Percentiles rank a stretch among this genome's conserved stretches.
These are phyloP conservation scores for Pulveroboletus sp. DNA, from an alignment of 768 basidiomycete species.

Conservation along the genomic window DNA sequence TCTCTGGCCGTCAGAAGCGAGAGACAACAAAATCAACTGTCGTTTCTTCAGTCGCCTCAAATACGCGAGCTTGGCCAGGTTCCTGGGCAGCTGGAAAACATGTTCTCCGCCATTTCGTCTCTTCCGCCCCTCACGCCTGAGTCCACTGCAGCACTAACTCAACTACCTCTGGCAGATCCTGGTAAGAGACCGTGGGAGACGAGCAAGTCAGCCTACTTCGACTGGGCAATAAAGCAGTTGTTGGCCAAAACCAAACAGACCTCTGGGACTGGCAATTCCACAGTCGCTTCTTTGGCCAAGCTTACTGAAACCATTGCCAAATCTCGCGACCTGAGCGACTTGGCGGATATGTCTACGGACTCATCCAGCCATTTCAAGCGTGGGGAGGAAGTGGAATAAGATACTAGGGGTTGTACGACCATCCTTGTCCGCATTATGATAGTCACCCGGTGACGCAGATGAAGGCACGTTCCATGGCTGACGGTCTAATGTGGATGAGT, in stretches of 20 bases:
- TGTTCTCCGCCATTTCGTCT: conserved; percentile 47
- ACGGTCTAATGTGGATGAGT: too few species aligned
- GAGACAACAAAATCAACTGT: conserved; percentile 38
- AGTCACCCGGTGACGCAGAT: too few species aligned
- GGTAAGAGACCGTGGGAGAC: conserved; percentile 79
- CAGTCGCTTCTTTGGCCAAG: conserved; percentile 20
- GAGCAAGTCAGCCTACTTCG: conserved; percentile 66
- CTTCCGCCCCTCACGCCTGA: conserved; percentile 46
- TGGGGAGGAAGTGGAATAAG: neutral
- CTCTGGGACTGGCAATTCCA: conserved; percentile 14
- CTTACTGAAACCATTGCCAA: conserved; percentile 17
- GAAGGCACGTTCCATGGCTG: too few species aligned
- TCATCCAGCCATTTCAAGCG: neutral
- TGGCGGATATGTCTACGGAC: conserved; percentile 12
- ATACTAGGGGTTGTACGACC: neutral
- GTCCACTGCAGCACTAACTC: conserved; percentile 35
- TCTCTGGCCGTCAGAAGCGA: conserved; percentile 46
- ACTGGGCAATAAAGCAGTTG: conserved; percentile 68
- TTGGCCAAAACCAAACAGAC: conserved; percentile 32
- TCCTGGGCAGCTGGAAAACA: conserved; percentile 37
- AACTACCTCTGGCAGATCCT: conserved; percentile 40
- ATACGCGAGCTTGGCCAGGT: conserved; percentile 37
- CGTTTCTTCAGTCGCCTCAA: conserved; percentile 42
- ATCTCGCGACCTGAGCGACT: conserved; percentile 16
- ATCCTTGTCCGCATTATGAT: too few species aligned